These are phyloP conservation scores for Xylariales sp. DNA, from an alignment of 2,329 filamentous ascomycete species.

Conservation along the genomic window DNA sequence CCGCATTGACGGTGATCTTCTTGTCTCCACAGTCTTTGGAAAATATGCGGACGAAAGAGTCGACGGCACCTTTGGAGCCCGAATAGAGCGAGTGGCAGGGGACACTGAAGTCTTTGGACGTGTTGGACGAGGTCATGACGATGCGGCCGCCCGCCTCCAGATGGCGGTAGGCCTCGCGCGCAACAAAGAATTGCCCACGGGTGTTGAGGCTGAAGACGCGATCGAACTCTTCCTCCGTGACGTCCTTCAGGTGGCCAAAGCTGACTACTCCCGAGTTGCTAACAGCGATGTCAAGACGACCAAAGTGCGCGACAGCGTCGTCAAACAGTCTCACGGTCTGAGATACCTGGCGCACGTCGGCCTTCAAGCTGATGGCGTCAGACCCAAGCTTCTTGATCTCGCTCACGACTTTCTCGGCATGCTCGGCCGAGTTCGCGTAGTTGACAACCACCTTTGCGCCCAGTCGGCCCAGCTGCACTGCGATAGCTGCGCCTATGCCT, in stretches of 20 bases:
- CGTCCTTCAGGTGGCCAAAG: conserved; percentile 55
- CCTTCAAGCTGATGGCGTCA: conserved; percentile 22
- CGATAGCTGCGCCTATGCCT: conserved; percentile 58
- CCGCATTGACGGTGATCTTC: conserved; percentile 32
- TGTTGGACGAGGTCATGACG: conserved; percentile 60
- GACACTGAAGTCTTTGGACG: conserved; percentile 32
- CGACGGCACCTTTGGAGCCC: conserved; percentile 30
- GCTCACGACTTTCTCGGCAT: conserved; percentile 19
- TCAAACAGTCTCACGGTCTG: conserved; percentile 32
- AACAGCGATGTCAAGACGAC: conserved; percentile 57
- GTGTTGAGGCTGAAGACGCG: conserved; percentile 58
- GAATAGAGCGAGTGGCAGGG: conserved; percentile 30
- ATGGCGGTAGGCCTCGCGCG: conserved; percentile 57
- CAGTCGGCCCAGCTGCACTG: conserved; percentile 35
- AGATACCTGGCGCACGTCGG: conserved; percentile 26
- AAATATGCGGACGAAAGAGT: conserved; percentile 25
- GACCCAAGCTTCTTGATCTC: conserved; percentile 20
- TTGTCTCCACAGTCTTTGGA: conserved; percentile 28
- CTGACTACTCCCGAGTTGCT: conserved; percentile 57
- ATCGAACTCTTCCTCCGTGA: conserved; percentile 52
- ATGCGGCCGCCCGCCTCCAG: conserved; percentile 56
- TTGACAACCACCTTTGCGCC: conserved; percentile 30
- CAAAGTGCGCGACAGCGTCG: conserved; percentile 52
- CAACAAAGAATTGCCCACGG: conserved; percentile 58
- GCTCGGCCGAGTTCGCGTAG: conserved; percentile 19